Evolutionary conservation across 176 grass and related monocot genomes (phyloP).

Genomic region (Miscanthus lutarioriparius): DNA sequence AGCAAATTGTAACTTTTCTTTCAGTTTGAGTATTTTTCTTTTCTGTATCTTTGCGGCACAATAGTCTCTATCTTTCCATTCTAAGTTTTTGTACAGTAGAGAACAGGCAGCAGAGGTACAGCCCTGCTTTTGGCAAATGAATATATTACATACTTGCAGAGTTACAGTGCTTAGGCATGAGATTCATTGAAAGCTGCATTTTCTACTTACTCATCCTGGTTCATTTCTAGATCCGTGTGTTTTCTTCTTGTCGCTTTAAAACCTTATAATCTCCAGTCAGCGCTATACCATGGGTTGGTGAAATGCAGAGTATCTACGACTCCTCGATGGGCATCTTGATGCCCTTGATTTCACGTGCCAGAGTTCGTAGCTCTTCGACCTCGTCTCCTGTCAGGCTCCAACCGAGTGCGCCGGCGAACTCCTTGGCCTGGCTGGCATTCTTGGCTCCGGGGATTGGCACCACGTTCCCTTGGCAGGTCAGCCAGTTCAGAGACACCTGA

Average conservation of each 20-base stretch:
- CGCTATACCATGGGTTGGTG: not conserved
- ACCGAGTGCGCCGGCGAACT: slow-evolving; percentile 56
- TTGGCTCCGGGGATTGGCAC: slow-evolving; percentile 93
- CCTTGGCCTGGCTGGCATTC: slow-evolving; percentile 61
- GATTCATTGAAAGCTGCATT: not conserved
- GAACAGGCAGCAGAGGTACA: not conserved
- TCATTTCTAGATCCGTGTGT: not conserved
- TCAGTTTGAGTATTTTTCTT: no score
- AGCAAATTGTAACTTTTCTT: no score
- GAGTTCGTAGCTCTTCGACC: slow-evolving; percentile 55
- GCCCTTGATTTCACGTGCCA: slow-evolving; percentile 45
- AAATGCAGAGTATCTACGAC: slow-evolving; percentile 26
- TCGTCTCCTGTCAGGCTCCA: slow-evolving; percentile 60
- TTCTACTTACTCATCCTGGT: not conserved
- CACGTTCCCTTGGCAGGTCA: slow-evolving; percentile 85
- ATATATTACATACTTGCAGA: not conserved
- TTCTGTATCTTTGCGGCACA: no score
- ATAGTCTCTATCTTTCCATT: no score
- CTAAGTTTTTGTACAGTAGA: not conserved
- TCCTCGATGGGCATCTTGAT: slow-evolving; percentile 76
- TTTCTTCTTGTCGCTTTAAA: not conserved
- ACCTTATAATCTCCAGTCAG: not conserved
- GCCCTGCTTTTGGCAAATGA: not conserved
- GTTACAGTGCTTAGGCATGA: not conserved
- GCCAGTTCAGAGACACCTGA: slow-evolving; percentile 91